phyloP scores from a whole-genome alignment of 306 rosid species.

The Argentina anserina region DNA sequence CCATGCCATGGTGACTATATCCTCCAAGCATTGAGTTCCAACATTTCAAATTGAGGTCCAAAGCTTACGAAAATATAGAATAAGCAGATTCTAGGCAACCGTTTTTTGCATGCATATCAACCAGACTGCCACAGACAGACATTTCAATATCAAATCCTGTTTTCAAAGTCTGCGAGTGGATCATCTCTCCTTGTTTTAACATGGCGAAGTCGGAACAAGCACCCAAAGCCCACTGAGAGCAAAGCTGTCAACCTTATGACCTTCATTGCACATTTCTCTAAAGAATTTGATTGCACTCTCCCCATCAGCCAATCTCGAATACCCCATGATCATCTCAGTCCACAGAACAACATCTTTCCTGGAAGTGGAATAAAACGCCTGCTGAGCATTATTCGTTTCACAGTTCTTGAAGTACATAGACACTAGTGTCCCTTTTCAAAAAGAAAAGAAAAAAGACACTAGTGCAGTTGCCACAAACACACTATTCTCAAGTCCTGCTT shows the following conservation, averaged over 20 bases:
- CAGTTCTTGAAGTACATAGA: conserved; percentile 67
- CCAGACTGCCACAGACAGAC: conserved; percentile 73
- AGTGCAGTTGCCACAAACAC: conserved; percentile 69
- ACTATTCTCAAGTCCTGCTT: conserved; percentile 50
- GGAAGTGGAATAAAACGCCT: conserved; percentile 43
- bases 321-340: conserved; percentile 78
- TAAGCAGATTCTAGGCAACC: conserved; percentile 58
- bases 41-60: conserved; percentile 67
- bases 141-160: conserved; percentile 56
- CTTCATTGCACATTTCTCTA: conserved; percentile 51
- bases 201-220: conserved; percentile 70
- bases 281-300: conserved; percentile 50
- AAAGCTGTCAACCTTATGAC: conserved; percentile 48
- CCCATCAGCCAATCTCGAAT: conserved; percentile 52
- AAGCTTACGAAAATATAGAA: conserved; percentile 48
- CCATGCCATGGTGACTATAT: conserved; percentile 77
- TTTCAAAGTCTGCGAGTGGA: conserved; percentile 66
- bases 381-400: conserved; percentile 50
- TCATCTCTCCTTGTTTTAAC: conserved; percentile 71
- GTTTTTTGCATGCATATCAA: conserved; percentile 84
- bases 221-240: conserved; percentile 69
- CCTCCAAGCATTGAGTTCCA: conserved; percentile 95
- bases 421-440: no score
- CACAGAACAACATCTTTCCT: conserved; percentile 73
- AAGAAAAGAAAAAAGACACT: no score